These are phyloP conservation scores for Vicia faba DNA, from an alignment of 306 rosid genomes.

Conservation along the genomic window DNA sequence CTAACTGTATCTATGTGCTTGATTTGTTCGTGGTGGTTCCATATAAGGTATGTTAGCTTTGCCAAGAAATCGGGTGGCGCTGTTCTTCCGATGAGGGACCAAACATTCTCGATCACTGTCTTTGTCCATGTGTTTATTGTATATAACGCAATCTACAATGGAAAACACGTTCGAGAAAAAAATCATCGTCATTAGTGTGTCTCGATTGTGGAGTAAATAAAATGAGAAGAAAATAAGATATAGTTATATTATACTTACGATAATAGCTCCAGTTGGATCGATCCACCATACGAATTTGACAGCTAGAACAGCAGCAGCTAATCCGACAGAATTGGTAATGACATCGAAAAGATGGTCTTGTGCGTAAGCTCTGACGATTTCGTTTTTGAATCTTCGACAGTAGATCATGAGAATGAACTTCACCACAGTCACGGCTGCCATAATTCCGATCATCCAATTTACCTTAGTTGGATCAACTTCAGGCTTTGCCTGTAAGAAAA, in stretches of 20 bases:
- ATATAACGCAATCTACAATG: slow-evolving; percentile 72
- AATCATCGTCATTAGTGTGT: neutral
- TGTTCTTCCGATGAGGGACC: slow-evolving; percentile 69
- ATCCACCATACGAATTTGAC: slow-evolving; percentile 66
- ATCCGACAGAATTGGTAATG: slow-evolving; percentile 76
- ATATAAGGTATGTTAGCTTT: slow-evolving; percentile 68
- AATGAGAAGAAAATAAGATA: neutral
- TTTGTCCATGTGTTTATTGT: slow-evolving; percentile 77
- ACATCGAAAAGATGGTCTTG: slow-evolving; percentile 83
- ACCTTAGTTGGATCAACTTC: slow-evolving; percentile 40
- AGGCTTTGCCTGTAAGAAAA: slow-evolving; percentile 42
- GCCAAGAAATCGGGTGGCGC: slow-evolving; percentile 81
- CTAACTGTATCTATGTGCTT: slow-evolving; percentile 84
- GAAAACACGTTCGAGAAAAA: slow-evolving; percentile 15
- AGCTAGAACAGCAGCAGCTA: slow-evolving; percentile 80
- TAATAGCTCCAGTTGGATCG: slow-evolving; percentile 80
- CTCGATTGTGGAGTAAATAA: neutral
- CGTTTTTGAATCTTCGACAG: slow-evolving; percentile 70
- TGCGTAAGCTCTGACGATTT: slow-evolving; percentile 74
- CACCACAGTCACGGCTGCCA: slow-evolving; percentile 70
- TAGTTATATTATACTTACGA: slow-evolving; percentile 54
- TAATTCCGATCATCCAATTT: slow-evolving; percentile 71
- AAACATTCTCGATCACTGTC: slow-evolving; percentile 77
- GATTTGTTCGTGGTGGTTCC: slow-evolving; percentile 81
- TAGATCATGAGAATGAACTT: slow-evolving; percentile 75